These are phyloP conservation scores for Candida maesae DNA, from an alignment of 805 yeast species.

Conservation along the genomic window DNA sequence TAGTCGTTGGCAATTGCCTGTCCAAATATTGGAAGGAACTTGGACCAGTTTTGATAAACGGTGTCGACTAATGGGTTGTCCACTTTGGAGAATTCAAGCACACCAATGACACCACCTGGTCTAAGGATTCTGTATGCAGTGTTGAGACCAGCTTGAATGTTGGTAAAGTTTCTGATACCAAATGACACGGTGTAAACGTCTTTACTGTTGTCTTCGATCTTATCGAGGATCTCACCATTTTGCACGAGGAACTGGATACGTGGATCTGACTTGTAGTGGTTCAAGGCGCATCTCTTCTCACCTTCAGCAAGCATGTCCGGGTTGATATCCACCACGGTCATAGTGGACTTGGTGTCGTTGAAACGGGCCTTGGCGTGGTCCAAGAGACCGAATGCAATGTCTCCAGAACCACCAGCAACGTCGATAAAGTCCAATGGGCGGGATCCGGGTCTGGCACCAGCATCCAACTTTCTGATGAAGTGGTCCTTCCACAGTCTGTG, in stretches of 20 bases:
- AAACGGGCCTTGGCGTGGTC: slow-evolving; percentile 83
- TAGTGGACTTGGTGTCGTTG: slow-evolving; percentile 69
- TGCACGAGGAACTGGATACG: slow-evolving; percentile 83
- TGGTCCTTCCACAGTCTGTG: slow-evolving; percentile 95
- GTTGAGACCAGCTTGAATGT: slow-evolving; percentile 87
- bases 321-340: slow-evolving; percentile 93
- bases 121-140: slow-evolving; percentile 95
- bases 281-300: slow-evolving; percentile 62
- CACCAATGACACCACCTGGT: slow-evolving; percentile 97
- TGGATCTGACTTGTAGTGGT: slow-evolving; percentile 45
- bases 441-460: slow-evolving; percentile 87
- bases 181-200: slow-evolving; percentile 96
- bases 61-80: slow-evolving; percentile 71
- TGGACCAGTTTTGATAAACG: slow-evolving; percentile 83
- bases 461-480: slow-evolving; percentile 81
- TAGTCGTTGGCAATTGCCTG: slow-evolving; percentile 93
- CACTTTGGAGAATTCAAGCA: slow-evolving; percentile 92
- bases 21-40: slow-evolving; percentile 88
- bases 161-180: slow-evolving; percentile 95
- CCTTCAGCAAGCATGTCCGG: slow-evolving; percentile 96
- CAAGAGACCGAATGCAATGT: slow-evolving; percentile 90
- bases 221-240: slow-evolving; percentile 87
- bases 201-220: slow-evolving; percentile 80
- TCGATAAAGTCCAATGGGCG: slow-evolving; percentile 85
- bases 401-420: slow-evolving; percentile 99